These are phyloP conservation scores for Microdochium nivale DNA, from an alignment of 2,329 filamentous ascomycete species.

Conservation along the genomic window DNA sequence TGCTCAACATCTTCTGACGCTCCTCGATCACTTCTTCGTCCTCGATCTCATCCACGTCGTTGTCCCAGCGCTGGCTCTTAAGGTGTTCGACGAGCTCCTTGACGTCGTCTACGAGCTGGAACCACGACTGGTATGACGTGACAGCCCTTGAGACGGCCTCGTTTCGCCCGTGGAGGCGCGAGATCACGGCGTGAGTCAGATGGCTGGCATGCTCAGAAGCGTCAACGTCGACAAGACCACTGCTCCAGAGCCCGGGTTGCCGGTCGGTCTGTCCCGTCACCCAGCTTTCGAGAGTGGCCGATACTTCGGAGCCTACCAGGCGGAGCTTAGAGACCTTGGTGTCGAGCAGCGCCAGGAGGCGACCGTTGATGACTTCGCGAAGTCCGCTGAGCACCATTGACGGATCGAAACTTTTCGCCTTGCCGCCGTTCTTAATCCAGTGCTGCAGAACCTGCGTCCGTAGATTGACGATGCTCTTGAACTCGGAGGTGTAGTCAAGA, in stretches of 20 bases:
- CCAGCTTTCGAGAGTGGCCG: constrained; percentile 53
- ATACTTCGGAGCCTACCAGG: constrained; percentile 56
- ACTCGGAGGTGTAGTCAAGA: constrained; percentile 52
- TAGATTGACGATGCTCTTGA: constrained; percentile 60
- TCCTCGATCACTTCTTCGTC: constrained; percentile 63
- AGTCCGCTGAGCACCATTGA: constrained; percentile 60
- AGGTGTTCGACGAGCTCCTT: constrained; percentile 55
- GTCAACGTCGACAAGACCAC: constrained; percentile 54
- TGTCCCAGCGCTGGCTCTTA: constrained; percentile 64
- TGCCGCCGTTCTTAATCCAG: constrained; percentile 64
- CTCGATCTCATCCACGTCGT: constrained; percentile 64
- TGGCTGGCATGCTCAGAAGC: constrained; percentile 53
- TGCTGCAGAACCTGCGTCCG: constrained; percentile 62
- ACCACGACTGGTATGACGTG: constrained; percentile 63
- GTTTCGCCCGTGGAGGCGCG: constrained; percentile 65
- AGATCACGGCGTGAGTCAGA: constrained; percentile 62
- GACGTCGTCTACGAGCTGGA: constrained; percentile 60
- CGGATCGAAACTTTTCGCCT: constrained; percentile 58
- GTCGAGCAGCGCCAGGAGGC: constrained; percentile 55
- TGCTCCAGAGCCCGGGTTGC: constrained; percentile 58
- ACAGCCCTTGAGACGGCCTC: constrained; percentile 54
- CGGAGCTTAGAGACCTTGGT: constrained; percentile 55
- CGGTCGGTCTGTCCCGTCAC: constrained; percentile 40
- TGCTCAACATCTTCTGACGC: constrained; percentile 59
- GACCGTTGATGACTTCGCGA: constrained; percentile 59